These are phyloP conservation scores for Chytriomyces hyalinus DNA, from an alignment of 192 early-diverging fungal species.

Conservation along the genomic window DNA sequence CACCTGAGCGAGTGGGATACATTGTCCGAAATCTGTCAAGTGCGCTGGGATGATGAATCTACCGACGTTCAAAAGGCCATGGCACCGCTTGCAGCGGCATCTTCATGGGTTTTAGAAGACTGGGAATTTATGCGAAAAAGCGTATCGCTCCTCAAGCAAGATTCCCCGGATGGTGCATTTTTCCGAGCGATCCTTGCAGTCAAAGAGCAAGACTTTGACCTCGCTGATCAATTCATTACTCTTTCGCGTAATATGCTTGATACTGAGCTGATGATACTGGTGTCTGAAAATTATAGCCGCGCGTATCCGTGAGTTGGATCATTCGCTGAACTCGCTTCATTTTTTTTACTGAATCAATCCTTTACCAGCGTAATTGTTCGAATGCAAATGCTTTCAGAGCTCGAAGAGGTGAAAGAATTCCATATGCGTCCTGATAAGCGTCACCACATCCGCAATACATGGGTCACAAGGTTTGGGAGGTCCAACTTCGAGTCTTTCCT, in stretches of 20 bases:
- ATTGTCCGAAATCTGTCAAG: constrained; percentile 70
- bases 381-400: constrained; percentile 76
- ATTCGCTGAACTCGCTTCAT: background rate
- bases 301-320: constrained; percentile 59
- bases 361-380: constrained; percentile 74
- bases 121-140: constrained; percentile 82
- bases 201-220: constrained; percentile 66
- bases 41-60: constrained; percentile 65
- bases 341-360: constrained; percentile 33
- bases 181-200: constrained; percentile 77
- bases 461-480: constrained; percentile 58
- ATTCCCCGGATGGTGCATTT: constrained; percentile 75
- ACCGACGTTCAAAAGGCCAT: constrained; percentile 45
- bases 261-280: constrained; percentile 72
- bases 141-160: constrained; percentile 64
- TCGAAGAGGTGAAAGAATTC: constrained; percentile 78
- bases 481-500: background rate
- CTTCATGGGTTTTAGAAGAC: constrained; percentile 80
- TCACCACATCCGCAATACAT: constrained; percentile 70
- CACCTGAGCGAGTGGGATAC: constrained; percentile 83
- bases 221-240: constrained; percentile 70
- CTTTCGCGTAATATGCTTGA: constrained; percentile 75
- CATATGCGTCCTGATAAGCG: constrained; percentile 68
- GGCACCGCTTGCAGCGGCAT: constrained; percentile 70
- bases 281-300: constrained; percentile 84